Conservation (phyloP, 2,329 filamentous ascomycete species). For the Monosporascus sp. region DNA sequence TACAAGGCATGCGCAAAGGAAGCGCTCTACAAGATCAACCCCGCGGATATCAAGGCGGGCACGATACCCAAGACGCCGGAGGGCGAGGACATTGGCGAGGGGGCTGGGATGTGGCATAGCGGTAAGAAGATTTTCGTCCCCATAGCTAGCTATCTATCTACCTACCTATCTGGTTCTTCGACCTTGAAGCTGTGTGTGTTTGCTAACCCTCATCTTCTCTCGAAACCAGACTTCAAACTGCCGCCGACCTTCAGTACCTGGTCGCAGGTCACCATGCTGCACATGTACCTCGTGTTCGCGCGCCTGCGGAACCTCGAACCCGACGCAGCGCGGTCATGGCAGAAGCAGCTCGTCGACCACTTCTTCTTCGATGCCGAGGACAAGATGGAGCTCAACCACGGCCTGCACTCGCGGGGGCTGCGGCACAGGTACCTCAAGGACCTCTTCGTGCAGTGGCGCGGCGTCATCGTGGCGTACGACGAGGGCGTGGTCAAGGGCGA, state of each 20-base stretch:
- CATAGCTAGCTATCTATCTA: neutral
- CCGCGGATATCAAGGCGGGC: slow-evolving; percentile 58
- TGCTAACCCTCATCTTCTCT: neutral
- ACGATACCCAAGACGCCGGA: slow-evolving; percentile 65
- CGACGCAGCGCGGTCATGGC: slow-evolving; percentile 67
- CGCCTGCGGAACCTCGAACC: slow-evolving; percentile 74
- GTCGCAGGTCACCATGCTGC: slow-evolving; percentile 93
- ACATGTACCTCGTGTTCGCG: slow-evolving; percentile 87
- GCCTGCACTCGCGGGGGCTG: slow-evolving; percentile 52
- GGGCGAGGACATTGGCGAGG: slow-evolving; percentile 76
- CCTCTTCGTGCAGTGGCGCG: slow-evolving; percentile 89
- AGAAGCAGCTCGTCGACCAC: slow-evolving; percentile 88
- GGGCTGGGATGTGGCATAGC: slow-evolving; percentile 74
- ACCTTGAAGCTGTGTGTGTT: neutral
- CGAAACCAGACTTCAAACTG: slow-evolving; percentile 62
- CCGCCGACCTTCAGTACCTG: slow-evolving; percentile 88
- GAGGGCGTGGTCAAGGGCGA: slow-evolving; percentile 74
- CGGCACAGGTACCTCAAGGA: slow-evolving; percentile 73
- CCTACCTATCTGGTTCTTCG: neutral
- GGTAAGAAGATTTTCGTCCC: slow-evolving; percentile 45
- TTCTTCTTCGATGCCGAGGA: slow-evolving; percentile 89
- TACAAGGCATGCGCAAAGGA: slow-evolving; percentile 69
- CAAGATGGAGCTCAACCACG: slow-evolving; percentile 76
- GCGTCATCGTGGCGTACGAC: slow-evolving; percentile 76
- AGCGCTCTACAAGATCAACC: slow-evolving; percentile 71